Conservation (phyloP, 2,329 filamentous ascomycete genomes). For the Chlorencoelia australis region DNA sequence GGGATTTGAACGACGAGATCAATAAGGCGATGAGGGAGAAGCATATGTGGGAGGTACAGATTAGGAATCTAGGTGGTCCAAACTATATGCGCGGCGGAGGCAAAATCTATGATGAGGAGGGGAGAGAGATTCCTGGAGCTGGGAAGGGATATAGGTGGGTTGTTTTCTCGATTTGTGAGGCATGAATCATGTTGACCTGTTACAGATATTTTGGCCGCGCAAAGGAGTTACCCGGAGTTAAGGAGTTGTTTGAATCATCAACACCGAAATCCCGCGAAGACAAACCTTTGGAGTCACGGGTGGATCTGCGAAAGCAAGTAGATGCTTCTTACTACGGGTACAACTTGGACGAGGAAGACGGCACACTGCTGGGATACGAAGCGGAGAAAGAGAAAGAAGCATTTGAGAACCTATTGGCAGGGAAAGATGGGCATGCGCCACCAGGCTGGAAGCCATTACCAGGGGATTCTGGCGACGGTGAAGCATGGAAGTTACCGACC, state of each 20-base stretch:
- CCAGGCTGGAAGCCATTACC: conserved; percentile 78
- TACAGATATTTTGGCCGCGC: conserved; percentile 80
- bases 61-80: conserved; percentile 87
- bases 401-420: conserved; percentile 53
- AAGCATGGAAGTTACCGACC: conserved; percentile 73
- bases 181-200: conserved; percentile 4
- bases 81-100: conserved; percentile 60
- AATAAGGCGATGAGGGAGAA: conserved; percentile 99
- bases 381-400: conserved; percentile 74
- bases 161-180: conserved; percentile 8
- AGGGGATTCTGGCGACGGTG: conserved; percentile 75
- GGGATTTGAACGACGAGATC: conserved; percentile 97
- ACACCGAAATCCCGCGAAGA: conserved; percentile 44
- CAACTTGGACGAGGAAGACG: conserved; percentile 85
- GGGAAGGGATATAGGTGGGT: conserved; percentile 93
- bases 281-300: conserved; percentile 54
- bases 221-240: conserved; percentile 83
- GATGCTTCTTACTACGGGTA: conserved; percentile 96
- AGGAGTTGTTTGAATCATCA: conserved; percentile 86
- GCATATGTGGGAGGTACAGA: conserved; percentile 97
- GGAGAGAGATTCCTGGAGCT: conserved; percentile 48
- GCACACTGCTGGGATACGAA: conserved; percentile 71
- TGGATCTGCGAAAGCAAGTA: conserved; percentile 64
- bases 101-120: conserved; percentile 43
- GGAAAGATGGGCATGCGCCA: conserved; percentile 46